Evolutionary conservation across 192 early-diverging fungal species (phyloP).

Genomic region (Coemansia sp.): DNA sequence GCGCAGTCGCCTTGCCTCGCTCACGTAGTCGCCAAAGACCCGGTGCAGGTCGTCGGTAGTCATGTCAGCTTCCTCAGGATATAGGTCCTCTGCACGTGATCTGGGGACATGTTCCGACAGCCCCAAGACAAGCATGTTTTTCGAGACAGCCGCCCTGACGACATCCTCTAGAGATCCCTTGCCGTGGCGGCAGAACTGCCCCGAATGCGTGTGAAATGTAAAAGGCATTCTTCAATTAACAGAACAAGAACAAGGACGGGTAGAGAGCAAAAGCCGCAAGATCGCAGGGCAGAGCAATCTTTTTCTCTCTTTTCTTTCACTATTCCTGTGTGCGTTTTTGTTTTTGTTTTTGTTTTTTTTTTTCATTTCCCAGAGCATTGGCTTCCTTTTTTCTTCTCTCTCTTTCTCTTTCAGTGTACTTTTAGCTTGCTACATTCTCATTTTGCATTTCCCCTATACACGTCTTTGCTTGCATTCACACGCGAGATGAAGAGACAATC

Average conservation of each 20-base stretch:
- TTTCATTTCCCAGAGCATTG: background rate
- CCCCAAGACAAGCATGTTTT: conserved; percentile 73
- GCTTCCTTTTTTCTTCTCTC: background rate
- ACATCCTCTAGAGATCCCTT: conserved; percentile 81
- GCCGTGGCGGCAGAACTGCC: conserved; percentile 94
- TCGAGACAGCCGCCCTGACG: conserved; percentile 71
- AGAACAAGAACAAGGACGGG: background rate
- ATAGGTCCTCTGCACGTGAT: conserved; percentile 72
- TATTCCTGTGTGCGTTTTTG: no score
- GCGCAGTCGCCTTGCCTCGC: conserved; percentile 72
- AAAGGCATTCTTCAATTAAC: conserved; percentile 62
- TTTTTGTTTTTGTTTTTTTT: background rate
- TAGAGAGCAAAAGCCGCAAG: background rate
- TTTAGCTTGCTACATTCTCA: background rate
- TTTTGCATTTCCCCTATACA: background rate
- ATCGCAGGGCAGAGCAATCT: background rate
- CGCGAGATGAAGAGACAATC: conserved; percentile 48
- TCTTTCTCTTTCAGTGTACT: background rate
- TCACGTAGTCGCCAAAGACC: conserved; percentile 68
- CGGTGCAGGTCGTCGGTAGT: conserved; percentile 61
- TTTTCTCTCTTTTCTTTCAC: background rate
- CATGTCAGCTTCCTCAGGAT: conserved; percentile 86
- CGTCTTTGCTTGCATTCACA: background rate
- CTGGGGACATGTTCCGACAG: conserved; percentile 95
- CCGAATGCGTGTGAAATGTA: conserved; percentile 91